Conservation (phyloP, 495 filamentous ascomycete species). For the Echria macrotheca region DNA sequence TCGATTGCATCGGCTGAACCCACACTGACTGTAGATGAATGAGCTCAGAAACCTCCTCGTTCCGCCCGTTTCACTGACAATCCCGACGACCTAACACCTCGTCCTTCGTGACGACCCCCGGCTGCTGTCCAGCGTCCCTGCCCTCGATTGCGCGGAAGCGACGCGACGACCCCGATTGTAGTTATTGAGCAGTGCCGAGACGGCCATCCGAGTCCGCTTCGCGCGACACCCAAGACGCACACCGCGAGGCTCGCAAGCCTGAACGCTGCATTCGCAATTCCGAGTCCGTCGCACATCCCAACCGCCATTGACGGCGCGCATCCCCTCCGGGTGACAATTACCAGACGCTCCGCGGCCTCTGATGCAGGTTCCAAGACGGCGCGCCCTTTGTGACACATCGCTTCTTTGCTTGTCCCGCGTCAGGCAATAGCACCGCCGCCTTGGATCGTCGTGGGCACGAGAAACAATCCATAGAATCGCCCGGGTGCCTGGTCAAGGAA, state of each 20-base stretch:
- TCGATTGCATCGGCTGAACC: conserved; percentile 8
- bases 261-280: background rate
- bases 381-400: background rate
- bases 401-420: background rate
- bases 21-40: background rate
- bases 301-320: conserved; percentile 6
- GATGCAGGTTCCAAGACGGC: background rate
- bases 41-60: background rate
- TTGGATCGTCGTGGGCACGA: background rate
- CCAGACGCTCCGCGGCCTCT: background rate
- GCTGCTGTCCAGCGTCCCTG: no score
- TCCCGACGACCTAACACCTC: no score
- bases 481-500: background rate
- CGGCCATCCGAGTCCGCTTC: no score
- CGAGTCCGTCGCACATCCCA: conserved; percentile 1
- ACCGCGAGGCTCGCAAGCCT: conserved; percentile 3
- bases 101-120: no score
- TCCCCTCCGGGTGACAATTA: conserved; percentile 6
- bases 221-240: no score
- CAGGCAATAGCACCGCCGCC: conserved; percentile 1
- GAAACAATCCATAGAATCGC: background rate
- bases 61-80: background rate
- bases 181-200: no score
- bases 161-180: no score
- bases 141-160: no score